Evolutionary conservation across 2,329 filamentous ascomycete species (phyloP).

Genomic region (Fusarium nygamai): DNA sequence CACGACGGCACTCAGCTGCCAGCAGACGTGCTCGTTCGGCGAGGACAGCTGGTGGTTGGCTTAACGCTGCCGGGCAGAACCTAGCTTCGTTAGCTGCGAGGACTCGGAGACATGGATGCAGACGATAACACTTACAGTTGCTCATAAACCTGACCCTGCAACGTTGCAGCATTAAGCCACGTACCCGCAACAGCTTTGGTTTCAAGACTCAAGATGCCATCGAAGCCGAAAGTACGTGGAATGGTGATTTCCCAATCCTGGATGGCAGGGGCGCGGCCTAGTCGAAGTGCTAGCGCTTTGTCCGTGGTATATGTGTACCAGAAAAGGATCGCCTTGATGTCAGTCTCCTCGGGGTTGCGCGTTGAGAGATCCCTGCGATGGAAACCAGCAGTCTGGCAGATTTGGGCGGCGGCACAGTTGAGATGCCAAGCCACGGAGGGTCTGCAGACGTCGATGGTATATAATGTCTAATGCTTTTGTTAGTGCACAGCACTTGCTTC

Average conservation of each 20-base stretch:
- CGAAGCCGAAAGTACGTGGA: conserved; percentile 54
- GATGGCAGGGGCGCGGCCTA: conserved; percentile 67
- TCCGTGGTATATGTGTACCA: conserved; percentile 67
- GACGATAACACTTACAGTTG: conserved; percentile 47
- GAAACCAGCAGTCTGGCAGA: conserved; percentile 71
- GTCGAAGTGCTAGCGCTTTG: conserved; percentile 65
- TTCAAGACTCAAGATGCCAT: conserved; percentile 49
- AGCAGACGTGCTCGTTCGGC: conserved; percentile 52
- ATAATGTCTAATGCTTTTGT: conserved; percentile 58
- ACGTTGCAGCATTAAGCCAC: conserved; percentile 65
- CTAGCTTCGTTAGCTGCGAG: conserved; percentile 35
- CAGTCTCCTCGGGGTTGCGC: conserved; percentile 46
- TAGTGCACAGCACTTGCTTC: neutral
- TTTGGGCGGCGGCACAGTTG: conserved; percentile 64
- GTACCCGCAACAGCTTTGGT: conserved; percentile 55
- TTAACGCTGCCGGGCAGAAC: conserved; percentile 62
- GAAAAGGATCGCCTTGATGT: conserved; percentile 56
- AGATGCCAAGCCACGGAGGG: conserved; percentile 73
- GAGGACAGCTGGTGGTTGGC: conserved; percentile 52
- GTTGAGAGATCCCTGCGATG: conserved; percentile 55
- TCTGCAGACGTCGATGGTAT: conserved; percentile 69
- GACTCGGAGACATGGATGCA: neutral
- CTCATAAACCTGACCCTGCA: conserved; percentile 70
- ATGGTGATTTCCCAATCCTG: conserved; percentile 69
- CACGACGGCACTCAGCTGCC: conserved; percentile 50